Conservation (phyloP, 257 asterid species). For the Coffea canephora region DNA sequence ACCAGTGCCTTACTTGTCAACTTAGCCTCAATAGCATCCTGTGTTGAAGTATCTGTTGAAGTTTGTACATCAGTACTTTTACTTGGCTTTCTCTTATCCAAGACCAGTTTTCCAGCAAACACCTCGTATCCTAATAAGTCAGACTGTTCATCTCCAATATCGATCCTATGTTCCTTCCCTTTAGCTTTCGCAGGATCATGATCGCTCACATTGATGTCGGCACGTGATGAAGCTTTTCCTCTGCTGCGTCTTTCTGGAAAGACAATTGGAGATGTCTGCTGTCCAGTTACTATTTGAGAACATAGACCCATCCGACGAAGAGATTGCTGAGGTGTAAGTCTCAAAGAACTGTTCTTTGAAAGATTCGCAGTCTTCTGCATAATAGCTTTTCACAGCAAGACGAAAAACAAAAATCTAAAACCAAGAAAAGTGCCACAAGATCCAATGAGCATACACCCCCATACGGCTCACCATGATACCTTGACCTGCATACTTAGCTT, state of each 20-base stretch:
- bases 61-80: constrained; percentile 51
- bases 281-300: constrained; percentile 74
- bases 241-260: constrained; percentile 85
- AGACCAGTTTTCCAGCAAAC: constrained; percentile 66
- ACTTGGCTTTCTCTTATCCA: constrained; percentile 51
- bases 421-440: constrained; percentile 18
- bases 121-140: constrained; percentile 88
- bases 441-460: constrained; percentile 26
- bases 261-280: constrained; percentile 84
- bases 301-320: constrained; percentile 89
- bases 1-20: constrained; percentile 87
- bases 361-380: constrained; percentile 79
- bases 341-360: constrained; percentile 69
- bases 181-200: constrained; percentile 50
- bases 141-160: constrained; percentile 87
- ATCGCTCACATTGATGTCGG: constrained; percentile 36
- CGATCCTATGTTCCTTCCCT: constrained; percentile 73
- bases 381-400: constrained; percentile 25
- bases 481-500: constrained; percentile 34
- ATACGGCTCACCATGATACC: constrained; percentile 28
- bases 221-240: constrained; percentile 49
- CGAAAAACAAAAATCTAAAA: constrained; percentile 7
- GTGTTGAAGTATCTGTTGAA: constrained; percentile 43
- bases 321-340: constrained; percentile 71
- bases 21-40: constrained; percentile 72